phyloP scores from a whole-genome alignment of 75 land plant species.

The Cryptomeria japonica region DNA sequence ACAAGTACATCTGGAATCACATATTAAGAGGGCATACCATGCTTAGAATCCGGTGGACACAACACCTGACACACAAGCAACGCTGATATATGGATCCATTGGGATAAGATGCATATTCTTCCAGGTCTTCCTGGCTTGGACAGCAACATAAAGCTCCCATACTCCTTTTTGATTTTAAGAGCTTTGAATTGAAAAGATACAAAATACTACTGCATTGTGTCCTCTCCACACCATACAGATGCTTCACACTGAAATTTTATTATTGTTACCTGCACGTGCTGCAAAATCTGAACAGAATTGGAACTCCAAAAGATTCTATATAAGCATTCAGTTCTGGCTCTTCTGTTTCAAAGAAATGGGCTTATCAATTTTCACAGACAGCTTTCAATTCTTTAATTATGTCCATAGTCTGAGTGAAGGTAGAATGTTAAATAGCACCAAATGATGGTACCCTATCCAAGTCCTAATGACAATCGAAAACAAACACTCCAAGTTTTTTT shows the following conservation, averaged over 20 bases:
- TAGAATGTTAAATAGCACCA: conserved; percentile 1
- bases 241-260: not conserved
- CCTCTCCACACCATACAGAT: not conserved
- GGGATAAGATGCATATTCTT: conserved; percentile 49
- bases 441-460: not conserved
- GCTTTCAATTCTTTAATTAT: not conserved
- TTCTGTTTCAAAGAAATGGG: not conserved
- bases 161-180: not conserved
- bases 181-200: not conserved
- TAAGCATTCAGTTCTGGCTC: not conserved
- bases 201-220: not conserved
- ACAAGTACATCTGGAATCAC: not conserved
- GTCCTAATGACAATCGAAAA: not conserved
- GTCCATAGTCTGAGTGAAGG: not conserved
- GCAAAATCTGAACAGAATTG: not conserved
- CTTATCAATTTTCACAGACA: not conserved
- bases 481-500: not conserved
- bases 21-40: conserved; percentile 35
- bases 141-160: conserved; percentile 86
- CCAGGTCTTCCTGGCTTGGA: conserved; percentile 51
- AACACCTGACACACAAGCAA: conserved; percentile 58
- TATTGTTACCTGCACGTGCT: not conserved
- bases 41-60: conserved; percentile 41
- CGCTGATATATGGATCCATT: conserved; percentile 53
- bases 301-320: not conserved